These are phyloP conservation scores for Tuber borchii DNA, from an alignment of 495 filamentous ascomycete genomes.

Conservation along the genomic window DNA sequence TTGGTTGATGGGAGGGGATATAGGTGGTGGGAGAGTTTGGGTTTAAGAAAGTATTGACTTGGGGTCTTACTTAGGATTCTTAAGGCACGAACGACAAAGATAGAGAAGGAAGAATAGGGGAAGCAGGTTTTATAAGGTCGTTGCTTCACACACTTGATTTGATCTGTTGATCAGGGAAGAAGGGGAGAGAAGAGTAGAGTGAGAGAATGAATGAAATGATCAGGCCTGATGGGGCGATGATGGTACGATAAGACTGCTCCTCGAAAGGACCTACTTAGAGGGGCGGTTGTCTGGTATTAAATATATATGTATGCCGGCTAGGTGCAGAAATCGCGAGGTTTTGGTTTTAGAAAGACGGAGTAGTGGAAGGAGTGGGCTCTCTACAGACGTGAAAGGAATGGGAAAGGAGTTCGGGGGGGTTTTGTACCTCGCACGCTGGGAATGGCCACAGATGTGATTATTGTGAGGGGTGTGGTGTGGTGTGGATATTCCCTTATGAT, in stretches of 20 bases:
- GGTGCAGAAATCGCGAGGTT: conserved; percentile 19
- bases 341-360: conserved; percentile 1
- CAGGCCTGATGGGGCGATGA: conserved; percentile 24
- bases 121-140: conserved; percentile 8
- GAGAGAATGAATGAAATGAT: conserved; percentile 11
- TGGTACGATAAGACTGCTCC: conserved; percentile 29
- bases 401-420: conserved; percentile 22
- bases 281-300: conserved; percentile 15
- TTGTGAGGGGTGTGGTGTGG: neutral
- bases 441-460: neutral
- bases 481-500: neutral
- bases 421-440: conserved; percentile 28
- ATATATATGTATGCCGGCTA: conserved; percentile 30
- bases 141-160: conserved; percentile 10
- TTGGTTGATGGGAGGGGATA: conserved; percentile 5
- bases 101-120: conserved; percentile 28
- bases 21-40: conserved; percentile 6
- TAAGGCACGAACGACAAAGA: conserved; percentile 16
- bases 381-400: conserved; percentile 15
- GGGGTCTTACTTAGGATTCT: conserved; percentile 15
- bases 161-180: conserved; percentile 14
- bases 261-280: conserved; percentile 10
- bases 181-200: conserved; percentile 14
- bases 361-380: conserved; percentile 12
- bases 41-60: conserved; percentile 18